These are phyloP conservation scores for Penicillium odoratum DNA, from an alignment of 495 filamentous ascomycete genomes.

Conservation along the genomic window DNA sequence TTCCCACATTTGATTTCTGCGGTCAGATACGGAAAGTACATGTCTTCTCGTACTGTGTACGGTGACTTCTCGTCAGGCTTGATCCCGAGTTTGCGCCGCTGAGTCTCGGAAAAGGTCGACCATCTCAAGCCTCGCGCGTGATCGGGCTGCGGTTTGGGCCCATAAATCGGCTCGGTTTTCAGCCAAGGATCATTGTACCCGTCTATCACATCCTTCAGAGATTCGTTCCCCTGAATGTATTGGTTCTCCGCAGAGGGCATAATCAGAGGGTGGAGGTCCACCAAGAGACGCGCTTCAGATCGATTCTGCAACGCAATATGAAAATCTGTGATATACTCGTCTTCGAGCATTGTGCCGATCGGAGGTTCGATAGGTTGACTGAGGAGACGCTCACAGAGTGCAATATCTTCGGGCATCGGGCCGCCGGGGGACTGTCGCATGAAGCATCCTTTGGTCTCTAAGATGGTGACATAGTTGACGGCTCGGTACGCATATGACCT, in stretches of 20 bases:
- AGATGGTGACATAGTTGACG: constrained; percentile 6
- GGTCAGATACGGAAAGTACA: constrained; percentile 42
- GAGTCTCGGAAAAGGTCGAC: constrained; percentile 9
- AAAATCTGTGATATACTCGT: constrained; percentile 2
- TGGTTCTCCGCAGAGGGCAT: constrained; percentile 9
- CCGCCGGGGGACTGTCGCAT: constrained; percentile 8
- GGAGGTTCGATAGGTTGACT: constrained; percentile 4
- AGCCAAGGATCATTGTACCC: constrained; percentile 10
- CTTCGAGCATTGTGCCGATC: constrained; percentile 5
- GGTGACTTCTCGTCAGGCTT: constrained; percentile 9
- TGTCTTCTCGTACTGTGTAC: constrained; percentile 17
- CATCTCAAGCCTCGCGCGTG: constrained; percentile 5
- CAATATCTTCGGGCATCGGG: constrained; percentile 5
- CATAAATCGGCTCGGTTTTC: constrained; percentile 9
- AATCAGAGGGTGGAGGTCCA: constrained; percentile 9
- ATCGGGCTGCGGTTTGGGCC: constrained; percentile 6
- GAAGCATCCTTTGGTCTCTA: constrained; percentile 7
- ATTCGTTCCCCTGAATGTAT: constrained; percentile 9
- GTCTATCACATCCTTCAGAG: constrained; percentile 6
- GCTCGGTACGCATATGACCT: constrained; percentile 6
- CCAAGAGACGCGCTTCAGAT: constrained; percentile 9
- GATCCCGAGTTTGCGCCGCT: constrained; percentile 9
- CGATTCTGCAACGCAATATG: constrained; percentile 5
- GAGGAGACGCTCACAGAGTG: constrained; percentile 10
- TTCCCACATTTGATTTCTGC: constrained; percentile 40